Evolutionary conservation across 2,329 filamentous ascomycete genomes (phyloP).

Genomic region (Metarhizium anisopliae): DNA sequence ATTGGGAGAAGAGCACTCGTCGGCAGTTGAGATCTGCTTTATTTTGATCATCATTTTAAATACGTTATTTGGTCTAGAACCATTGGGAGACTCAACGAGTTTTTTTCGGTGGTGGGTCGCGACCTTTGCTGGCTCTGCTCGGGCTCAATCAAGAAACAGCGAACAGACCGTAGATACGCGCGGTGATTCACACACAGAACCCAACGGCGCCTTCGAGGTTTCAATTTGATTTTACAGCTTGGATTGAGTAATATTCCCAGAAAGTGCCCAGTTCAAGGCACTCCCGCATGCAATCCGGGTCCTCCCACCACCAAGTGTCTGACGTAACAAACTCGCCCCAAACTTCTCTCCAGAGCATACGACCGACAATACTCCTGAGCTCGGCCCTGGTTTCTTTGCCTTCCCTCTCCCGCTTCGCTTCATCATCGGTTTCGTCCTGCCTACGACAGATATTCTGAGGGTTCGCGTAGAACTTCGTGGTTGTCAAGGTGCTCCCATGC

Average conservation of each 20-base stretch:
- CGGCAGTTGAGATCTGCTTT: too few relatives aligned
- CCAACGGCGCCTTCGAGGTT: background rate
- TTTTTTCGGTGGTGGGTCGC: too few relatives aligned
- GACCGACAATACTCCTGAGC: constrained; percentile 42
- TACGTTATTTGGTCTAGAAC: too few relatives aligned
- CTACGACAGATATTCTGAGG: constrained; percentile 18
- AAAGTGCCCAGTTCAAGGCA: constrained; percentile 43
- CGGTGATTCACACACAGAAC: too few relatives aligned
- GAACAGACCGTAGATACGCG: too few relatives aligned
- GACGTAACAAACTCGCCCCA: constrained; percentile 46
- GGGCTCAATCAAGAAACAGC: too few relatives aligned
- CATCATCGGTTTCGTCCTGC: constrained; percentile 14
- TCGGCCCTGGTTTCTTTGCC: constrained; percentile 31
- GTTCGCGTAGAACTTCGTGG: constrained; percentile 40
- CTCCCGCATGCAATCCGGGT: constrained; percentile 43
- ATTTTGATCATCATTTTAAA: too few relatives aligned
- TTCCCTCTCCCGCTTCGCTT: constrained; percentile 10
- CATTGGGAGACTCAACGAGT: too few relatives aligned
- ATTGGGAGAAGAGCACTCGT: too few relatives aligned
- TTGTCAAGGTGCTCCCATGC: constrained; percentile 36
- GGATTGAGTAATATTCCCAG: constrained; percentile 51
- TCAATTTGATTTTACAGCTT: constrained; percentile 38
- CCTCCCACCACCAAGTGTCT: constrained; percentile 54
- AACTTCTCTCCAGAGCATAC: constrained; percentile 51
- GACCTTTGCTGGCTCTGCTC: background rate